Evolutionary conservation across 305 asterid species (phyloP).

Genomic region (Plantago coronopus): DNA sequence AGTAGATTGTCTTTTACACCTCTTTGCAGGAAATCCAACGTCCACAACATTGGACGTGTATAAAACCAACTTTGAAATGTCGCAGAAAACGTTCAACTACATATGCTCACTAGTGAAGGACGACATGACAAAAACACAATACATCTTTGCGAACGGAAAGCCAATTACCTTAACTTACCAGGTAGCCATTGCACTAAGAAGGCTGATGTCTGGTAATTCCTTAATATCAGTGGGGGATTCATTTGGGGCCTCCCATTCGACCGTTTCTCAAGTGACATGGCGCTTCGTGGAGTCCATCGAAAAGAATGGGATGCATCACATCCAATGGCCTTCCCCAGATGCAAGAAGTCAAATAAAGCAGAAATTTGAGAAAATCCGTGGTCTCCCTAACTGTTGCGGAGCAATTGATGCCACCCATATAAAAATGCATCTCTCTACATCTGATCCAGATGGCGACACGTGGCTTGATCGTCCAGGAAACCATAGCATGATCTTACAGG

Average conservation of each 20-base stretch:
- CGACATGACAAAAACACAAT: no score
- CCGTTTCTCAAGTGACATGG: slow-evolving; percentile 91
- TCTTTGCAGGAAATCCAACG: slow-evolving; percentile 49
- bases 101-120: slow-evolving; percentile 66
- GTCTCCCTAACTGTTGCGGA: slow-evolving; percentile 89
- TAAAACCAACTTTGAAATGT: slow-evolving; percentile 59
- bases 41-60: slow-evolving; percentile 49
- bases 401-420: slow-evolving; percentile 72
- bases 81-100: slow-evolving; percentile 66
- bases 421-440: slow-evolving; percentile 61
- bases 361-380: slow-evolving; percentile 56
- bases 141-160: slow-evolving; percentile 57
- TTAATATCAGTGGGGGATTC: slow-evolving; percentile 75
- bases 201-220: slow-evolving; percentile 84
- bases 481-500: slow-evolving; percentile 88
- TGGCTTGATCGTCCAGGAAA: slow-evolving; percentile 61
- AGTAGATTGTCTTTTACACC: slow-evolving; percentile 11
- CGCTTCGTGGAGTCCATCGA: slow-evolving; percentile 90
- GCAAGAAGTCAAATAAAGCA: slow-evolving; percentile 41
- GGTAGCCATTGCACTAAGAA: slow-evolving; percentile 72
- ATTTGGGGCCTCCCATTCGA: slow-evolving; percentile 74
- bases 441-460: slow-evolving; percentile 55
- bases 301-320: slow-evolving; percentile 54
- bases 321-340: slow-evolving; percentile 69
- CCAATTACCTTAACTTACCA: slow-evolving; percentile 71